phyloP scores from a whole-genome alignment of 306 rosid genomes.

The Pterocarpus santalinus region DNA sequence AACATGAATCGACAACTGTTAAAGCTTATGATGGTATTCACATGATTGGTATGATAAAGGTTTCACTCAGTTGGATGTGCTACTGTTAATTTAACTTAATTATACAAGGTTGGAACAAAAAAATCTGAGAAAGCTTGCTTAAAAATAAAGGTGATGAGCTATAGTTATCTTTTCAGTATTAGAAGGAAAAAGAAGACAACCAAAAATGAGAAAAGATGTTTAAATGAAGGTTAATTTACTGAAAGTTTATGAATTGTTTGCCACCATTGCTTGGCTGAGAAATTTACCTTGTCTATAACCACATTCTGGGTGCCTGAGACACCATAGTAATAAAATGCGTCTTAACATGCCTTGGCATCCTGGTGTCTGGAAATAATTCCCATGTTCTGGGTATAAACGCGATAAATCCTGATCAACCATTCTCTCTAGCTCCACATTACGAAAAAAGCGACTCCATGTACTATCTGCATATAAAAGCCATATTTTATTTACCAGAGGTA shows the following conservation, averaged over 20 bases:
- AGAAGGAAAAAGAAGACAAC: background rate
- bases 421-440: constrained; percentile 93
- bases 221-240: constrained; percentile 3
- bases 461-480: constrained; percentile 73
- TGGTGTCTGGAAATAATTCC: constrained; percentile 90
- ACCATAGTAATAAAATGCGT: constrained; percentile 92
- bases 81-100: background rate
- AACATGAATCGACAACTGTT: constrained; percentile 5
- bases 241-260: constrained; percentile 21
- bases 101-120: constrained; percentile 7
- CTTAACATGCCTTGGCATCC: constrained; percentile 97
- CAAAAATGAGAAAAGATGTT: constrained; percentile 13
- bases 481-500: constrained; percentile 34
- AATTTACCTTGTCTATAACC: constrained; percentile 92
- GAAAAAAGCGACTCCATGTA: constrained; percentile 97
- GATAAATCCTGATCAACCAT: constrained; percentile 98
- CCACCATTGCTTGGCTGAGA: constrained; percentile 33
- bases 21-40: constrained; percentile 19
- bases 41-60: background rate
- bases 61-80: background rate
- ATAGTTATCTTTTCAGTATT: background rate
- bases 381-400: constrained; percentile 94
- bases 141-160: too few species aligned
- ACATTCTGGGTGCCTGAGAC: constrained; percentile 89
- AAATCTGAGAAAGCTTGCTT: background rate